phyloP scores from a whole-genome alignment of 2,329 filamentous ascomycete genomes.

The Penicillium sp. region DNA sequence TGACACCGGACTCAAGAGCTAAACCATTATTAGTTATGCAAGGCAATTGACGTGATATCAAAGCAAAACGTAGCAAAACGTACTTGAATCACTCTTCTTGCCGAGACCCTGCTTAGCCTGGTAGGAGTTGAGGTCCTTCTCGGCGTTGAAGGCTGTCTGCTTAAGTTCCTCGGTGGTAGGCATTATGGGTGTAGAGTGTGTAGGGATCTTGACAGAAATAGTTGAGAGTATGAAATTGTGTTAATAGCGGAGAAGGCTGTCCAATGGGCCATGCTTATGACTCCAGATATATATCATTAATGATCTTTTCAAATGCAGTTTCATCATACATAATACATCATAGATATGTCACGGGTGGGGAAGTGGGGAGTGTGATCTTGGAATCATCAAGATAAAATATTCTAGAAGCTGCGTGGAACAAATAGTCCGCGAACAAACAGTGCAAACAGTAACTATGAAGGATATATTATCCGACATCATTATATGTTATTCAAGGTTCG shows the following conservation, averaged over 20 bases:
- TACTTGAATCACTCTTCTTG: slow-evolving; percentile 36
- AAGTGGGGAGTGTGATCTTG: neutral
- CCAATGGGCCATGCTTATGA: too few relatives aligned
- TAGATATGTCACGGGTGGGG: slow-evolving; percentile 23
- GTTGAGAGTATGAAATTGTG: too few relatives aligned
- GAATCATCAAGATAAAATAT: too few relatives aligned
- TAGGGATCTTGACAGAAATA: too few relatives aligned
- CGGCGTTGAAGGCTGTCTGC: slow-evolving; percentile 26
- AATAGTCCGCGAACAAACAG: too few relatives aligned
- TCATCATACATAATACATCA: slow-evolving; percentile 33
- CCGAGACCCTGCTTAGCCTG: slow-evolving; percentile 34
- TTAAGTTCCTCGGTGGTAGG: slow-evolving; percentile 20
- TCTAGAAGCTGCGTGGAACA: too few relatives aligned
- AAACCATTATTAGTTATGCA: neutral
- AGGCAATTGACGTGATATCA: too few relatives aligned
- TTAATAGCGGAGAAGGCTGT: too few relatives aligned
- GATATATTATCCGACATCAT: too few relatives aligned
- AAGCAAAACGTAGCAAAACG: neutral
- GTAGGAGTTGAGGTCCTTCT: slow-evolving; percentile 36
- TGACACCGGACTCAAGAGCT: slow-evolving; percentile 37
- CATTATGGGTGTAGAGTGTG: slow-evolving; percentile 11
- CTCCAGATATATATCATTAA: neutral
- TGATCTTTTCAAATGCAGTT: slow-evolving; percentile 6
- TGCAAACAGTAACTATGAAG: too few relatives aligned
- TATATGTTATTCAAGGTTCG: too few relatives aligned